Evolutionary conservation across 73 alveolate species (phyloP).

Genomic region (Blepharisma stoltei): DNA sequence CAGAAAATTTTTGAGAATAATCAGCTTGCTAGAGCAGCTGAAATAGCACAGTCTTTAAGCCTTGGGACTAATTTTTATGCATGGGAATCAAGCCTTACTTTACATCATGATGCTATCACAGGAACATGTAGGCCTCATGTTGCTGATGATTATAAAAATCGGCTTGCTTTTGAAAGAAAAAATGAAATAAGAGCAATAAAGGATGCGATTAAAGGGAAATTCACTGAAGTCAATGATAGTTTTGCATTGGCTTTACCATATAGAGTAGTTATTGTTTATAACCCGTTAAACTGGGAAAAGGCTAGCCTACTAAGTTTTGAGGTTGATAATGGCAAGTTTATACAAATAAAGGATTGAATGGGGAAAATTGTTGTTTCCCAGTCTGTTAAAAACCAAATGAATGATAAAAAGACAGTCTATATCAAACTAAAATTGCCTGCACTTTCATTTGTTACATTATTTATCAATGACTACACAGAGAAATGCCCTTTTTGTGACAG

Average conservation of each 20-base stretch:
- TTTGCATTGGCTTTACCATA: background rate
- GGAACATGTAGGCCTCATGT: background rate
- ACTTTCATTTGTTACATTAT: background rate
- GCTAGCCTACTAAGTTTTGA: background rate
- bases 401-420: background rate
- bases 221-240: background rate
- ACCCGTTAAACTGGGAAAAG: slow-evolving; percentile 3
- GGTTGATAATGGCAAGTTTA: background rate
- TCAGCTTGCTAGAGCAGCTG: background rate
- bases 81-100: background rate
- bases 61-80: background rate
- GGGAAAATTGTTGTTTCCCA: slow-evolving; percentile 4
- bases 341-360: background rate
- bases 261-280: background rate
- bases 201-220: too few species aligned
- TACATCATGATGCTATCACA: slow-evolving; percentile 19
- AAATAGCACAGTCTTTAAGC: background rate
- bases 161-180: background rate
- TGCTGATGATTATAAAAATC: background rate
- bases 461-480: background rate
- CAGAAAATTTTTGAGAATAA: background rate
- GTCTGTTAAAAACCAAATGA: background rate
- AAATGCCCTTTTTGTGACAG: background rate
- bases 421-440: background rate
- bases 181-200: background rate